These are phyloP conservation scores for Dothistroma pini DNA, from an alignment of 2,329 filamentous ascomycete species.

Conservation along the genomic window DNA sequence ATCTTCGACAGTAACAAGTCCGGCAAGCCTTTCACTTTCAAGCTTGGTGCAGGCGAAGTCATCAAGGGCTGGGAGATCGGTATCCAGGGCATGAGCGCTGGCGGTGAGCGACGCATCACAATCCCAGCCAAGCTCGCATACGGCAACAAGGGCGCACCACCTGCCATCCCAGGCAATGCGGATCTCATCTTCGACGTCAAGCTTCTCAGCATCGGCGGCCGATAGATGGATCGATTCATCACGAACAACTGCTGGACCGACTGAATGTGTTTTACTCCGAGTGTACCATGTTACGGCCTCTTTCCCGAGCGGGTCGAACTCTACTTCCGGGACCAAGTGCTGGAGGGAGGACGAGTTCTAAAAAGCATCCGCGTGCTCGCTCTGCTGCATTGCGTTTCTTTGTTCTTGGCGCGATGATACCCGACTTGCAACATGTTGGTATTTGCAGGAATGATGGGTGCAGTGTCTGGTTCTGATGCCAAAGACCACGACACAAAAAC, in stretches of 20 bases:
- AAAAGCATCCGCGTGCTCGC: constrained; percentile 9
- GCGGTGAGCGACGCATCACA: constrained; percentile 87
- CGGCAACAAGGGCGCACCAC: constrained; percentile 69
- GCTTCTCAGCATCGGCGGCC: constrained; percentile 38
- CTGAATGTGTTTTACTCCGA: constrained; percentile 5
- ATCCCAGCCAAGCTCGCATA: constrained; percentile 87
- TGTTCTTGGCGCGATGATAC: constrained; percentile 20
- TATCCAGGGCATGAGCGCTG: constrained; percentile 84
- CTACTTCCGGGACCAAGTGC: constrained; percentile 33
- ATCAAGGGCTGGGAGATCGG: constrained; percentile 99
- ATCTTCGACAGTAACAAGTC: constrained; percentile 99
- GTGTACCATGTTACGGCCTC: constrained; percentile 15
- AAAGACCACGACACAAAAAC: background rate
- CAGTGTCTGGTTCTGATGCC: background rate
- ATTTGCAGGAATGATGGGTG: constrained; percentile 28
- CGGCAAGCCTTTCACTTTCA: constrained; percentile 95
- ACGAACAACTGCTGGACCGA: background rate
- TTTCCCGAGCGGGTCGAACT: constrained; percentile 23
- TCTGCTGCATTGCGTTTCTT: constrained; percentile 8
- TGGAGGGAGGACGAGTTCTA: constrained; percentile 36
- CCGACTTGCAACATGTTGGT: constrained; percentile 25
- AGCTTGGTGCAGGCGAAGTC: constrained; percentile 88
- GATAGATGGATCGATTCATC: background rate
- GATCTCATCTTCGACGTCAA: constrained; percentile 80
- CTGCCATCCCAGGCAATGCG: constrained; percentile 88